These are phyloP conservation scores for Plasmodium vinckei DNA, from an alignment of 169 alveolate species.

Conservation along the genomic window DNA sequence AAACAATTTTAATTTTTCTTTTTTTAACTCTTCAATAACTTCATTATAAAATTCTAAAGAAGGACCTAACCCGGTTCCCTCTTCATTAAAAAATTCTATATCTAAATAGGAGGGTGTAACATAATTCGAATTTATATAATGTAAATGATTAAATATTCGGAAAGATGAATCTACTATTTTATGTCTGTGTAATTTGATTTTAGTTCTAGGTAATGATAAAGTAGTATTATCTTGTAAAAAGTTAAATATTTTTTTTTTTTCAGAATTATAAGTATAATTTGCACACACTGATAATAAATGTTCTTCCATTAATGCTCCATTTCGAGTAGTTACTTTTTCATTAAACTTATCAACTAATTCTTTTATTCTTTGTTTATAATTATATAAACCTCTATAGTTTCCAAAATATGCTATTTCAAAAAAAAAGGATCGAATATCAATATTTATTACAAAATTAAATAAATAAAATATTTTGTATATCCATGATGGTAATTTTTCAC, in stretches of 20 bases:
- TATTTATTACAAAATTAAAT: constrained; percentile 60
- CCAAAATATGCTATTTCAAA: constrained; percentile 72
- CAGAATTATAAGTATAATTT: constrained; percentile 65
- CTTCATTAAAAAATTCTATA: constrained; percentile 79
- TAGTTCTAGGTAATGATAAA: constrained; percentile 67
- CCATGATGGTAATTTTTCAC: constrained; percentile 76
- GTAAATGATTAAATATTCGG: constrained; percentile 75
- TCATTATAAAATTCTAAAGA: constrained; percentile 82
- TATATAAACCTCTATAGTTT: constrained; percentile 74
- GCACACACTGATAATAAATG: constrained; percentile 75
- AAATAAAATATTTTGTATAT: constrained; percentile 65
- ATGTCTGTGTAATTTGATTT: constrained; percentile 61
- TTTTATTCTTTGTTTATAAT: constrained; percentile 73
- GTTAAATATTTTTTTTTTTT: constrained; percentile 61
- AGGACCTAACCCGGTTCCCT: constrained; percentile 86
- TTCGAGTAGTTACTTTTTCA: constrained; percentile 46
- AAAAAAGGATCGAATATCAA: constrained; percentile 63
- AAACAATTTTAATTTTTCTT: constrained; percentile 71
- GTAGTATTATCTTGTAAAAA: constrained; percentile 56
- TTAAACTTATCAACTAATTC: constrained; percentile 76
- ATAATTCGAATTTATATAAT: constrained; percentile 67
- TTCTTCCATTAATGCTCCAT: constrained; percentile 55
- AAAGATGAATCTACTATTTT: constrained; percentile 61
- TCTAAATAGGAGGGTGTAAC: constrained; percentile 68
- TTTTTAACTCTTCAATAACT: constrained; percentile 78